Evolutionary conservation across 805 yeast species (phyloP), one percentile per base, ranked within the genome.

Genomic region (Candida pseudofarinosa): DNA sequence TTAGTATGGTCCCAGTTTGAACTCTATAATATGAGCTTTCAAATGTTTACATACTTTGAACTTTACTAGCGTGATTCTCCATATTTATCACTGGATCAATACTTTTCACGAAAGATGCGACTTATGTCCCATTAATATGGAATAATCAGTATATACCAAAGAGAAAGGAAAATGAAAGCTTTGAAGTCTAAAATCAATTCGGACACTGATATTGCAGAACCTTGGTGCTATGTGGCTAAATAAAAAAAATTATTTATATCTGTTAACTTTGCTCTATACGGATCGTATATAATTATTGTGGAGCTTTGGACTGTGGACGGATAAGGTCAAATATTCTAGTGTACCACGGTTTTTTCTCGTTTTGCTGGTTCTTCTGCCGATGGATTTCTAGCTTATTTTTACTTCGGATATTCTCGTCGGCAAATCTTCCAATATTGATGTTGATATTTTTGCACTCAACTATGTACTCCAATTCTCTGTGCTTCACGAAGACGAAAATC

Each of bases 401-500:
- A 10, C 28, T 6, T 34, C 37, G 28, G 1, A 31, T 7, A 7
- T 28, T 13, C 19, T 35, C 37, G 33, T 19, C 33, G 19, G 36
- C 39, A 13, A 39, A 43, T 2, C 23, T 6, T 26, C 38, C 45
- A 19, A 36, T n/a, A 19, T 20, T 33, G 15, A 45, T 23, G 28
- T 45, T 36, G 12, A 45, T 34, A 7, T 30, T 26, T 7, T 33
- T 32, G 3, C 35, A 26, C 19, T 35, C 37, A 8, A 38, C 40
- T 14, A 41, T 31, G 10, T 40, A 35, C 19, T 19, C 16, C 4
- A 35, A 18, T 16, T 44, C 38, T 15, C 35, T 14, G n/a, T 34
- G 28, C 31, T 28, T 44, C 16, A 30, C 18, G 39, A 65, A 62
- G 30, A 62, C 61, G 58, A 67, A 77, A 18, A 76, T 28, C 67